Evolutionary conservation across 164 flowering plant species (phyloP), one percentile per base, ranked within the genome.

Genomic region (Malania oleifera): DNA sequence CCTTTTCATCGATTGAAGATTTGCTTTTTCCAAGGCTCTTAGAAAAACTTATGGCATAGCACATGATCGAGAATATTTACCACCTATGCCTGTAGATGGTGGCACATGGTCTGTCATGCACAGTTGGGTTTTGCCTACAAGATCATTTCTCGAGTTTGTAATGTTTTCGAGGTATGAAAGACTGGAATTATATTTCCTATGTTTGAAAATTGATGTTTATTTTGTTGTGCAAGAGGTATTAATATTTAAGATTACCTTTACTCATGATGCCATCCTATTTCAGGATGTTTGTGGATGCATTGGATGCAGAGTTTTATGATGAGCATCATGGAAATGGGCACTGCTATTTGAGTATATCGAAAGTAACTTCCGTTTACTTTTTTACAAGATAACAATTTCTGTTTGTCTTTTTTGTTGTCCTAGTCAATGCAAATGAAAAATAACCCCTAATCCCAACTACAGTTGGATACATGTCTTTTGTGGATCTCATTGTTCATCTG

Each of bases 241-340:
- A 31, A 31, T 9, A 4, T 31, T 31, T 31, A 31, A 4, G 9
- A 31, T 4, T 31, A 4, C 35, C 47, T 27, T 44, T n/a, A 28
- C 26, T 56, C 23, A 39, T 60, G 54, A 19, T 29, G 37, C 12
- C 5, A 24, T 52, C 39, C 6, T 11, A 4, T 65, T 40, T 68
- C 83, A 95, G 99, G 74, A 91, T 95, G 92, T 91, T 95, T 67
- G 90, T 89, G 26, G 96, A 91, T 69, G 86, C 96, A 50, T 70
- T 95, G 75, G 98, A 95, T 67, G 69, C 78, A 31, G 79, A 80
- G 57, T 77, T 89, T 72, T 87, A 87, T 54, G 83, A 83, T 22
- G 90, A 82, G 67, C 96, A 95, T 68, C 95, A 80, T 65, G 72
- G 44, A 63, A 80, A 63, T 63, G 91, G 93, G 23, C 77, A 51